Evolutionary conservation across 352 stramenopile species (phyloP), one percentile per base, ranked within the genome.

Genomic region (Peronosclerospora sorghi): DNA sequence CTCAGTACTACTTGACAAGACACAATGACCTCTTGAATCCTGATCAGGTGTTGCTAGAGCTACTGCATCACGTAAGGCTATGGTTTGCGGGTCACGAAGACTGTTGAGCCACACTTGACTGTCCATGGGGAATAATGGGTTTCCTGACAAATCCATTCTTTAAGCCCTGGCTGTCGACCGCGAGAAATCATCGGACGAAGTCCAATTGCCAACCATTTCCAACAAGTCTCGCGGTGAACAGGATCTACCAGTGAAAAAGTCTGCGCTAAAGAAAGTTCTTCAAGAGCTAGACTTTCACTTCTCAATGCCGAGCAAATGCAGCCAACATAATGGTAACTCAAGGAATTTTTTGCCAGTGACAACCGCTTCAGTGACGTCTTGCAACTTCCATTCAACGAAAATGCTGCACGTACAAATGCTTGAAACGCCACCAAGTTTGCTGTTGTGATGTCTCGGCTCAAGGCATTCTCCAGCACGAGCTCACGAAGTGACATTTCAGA

Each of bases 301-400:
- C 53, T 45, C n/a, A 66, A 51, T 0, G 60, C 60, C 8, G 60
- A 70, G 46, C 56, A 66, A 28, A 70, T 47, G 6, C 52, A 59
- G 1, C 45, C 56, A 28, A 66, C 28, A 35, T 70, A 52, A 14
- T 41, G 52, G 19, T 27, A 54, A 20, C 26, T 61, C 19, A 70
- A 30, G n/a, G 56, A 56, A 30, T 64, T 70, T 19, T 54, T 51
- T 8, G 56, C 60, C 12, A 70, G 27, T 21, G 60, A 70, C 26
- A 70, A 32, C 18, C 52, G 43, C 39, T 44, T 64, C 38, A 62
- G 29, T 14, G 41, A 45, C 9, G 19, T 38, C 36, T 18, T 45
- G 13, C 13, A 32, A 12, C 9, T 14, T 23, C 6, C 18, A 27
- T 12, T 17, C 13, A 55, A 23, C 32, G 45, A 56, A 28, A 65